Conservation (phyloP, 2,329 filamentous ascomycete genomes). For the Herpotrichia juniperi region DNA sequence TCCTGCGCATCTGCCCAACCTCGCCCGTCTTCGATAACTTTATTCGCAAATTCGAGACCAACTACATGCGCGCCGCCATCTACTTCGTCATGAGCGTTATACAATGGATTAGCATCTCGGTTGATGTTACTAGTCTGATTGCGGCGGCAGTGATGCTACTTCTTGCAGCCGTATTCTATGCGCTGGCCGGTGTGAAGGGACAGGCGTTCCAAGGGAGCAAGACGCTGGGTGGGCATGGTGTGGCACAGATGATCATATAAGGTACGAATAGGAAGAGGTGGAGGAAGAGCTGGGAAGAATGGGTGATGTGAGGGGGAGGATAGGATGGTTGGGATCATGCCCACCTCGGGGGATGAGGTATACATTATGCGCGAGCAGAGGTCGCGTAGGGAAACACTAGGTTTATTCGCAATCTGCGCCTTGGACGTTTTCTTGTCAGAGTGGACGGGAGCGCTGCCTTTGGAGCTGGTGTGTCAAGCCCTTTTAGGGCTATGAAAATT, state of each 20-base stretch:
- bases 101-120: conserved; percentile 81
- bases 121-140: conserved; percentile 72
- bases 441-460: too few species aligned
- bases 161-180: conserved; percentile 80
- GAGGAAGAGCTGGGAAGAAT: background rate
- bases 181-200: conserved; percentile 77
- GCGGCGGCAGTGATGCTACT: conserved; percentile 83
- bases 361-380: background rate
- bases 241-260: conserved; percentile 94
- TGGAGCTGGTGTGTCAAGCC: too few species aligned
- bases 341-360: background rate
- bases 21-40: conserved; percentile 85
- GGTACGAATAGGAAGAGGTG: background rate
- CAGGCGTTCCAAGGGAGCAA: conserved; percentile 92
- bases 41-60: conserved; percentile 91
- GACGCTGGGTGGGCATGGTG: conserved; percentile 89
- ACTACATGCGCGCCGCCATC: conserved; percentile 92
- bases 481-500: background rate
- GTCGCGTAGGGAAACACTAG: background rate
- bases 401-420: too few species aligned
- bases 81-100: conserved; percentile 81
- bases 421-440: too few species aligned
- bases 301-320: background rate
- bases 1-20: conserved; percentile 96
- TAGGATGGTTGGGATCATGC: background rate